Base-by-base conservation (phyloP, 2,329 filamentous ascomycete species). In the Metarhizium robertsii region DNA sequence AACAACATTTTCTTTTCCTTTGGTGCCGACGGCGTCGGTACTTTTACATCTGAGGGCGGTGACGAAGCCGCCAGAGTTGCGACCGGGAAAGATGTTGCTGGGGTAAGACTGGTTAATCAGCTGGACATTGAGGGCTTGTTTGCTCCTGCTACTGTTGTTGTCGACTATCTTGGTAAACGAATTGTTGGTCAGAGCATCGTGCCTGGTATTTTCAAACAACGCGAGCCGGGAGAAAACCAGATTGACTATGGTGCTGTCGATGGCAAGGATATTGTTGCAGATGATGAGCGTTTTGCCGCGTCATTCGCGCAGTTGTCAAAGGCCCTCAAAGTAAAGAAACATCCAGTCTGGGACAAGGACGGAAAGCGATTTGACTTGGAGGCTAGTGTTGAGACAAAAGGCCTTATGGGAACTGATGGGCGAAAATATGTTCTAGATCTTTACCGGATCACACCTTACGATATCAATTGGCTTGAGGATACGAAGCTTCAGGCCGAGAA, bases 1-100 rank as follows among this genome's bases (percentile, higher is more conserved):
- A 97, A 97, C 79, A 99, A 99, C 73, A 91, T 99, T 62, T 99
- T 99, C 77, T 99, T 96, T 77, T 97, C 94, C 0, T 97, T 96
- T 64, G 94, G 94, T 59, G 92, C 94, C 48, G 94, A 99, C 69
- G 95, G 94, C 53, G 94, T 97, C 49, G 92, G 94, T 47, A 99
- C 94, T 16, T 99, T 99, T 71, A 92, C 91, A 11, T 92, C 88
- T 3, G 94, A 99, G 73, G 94, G 94, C 61, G 94, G 94, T 20
- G 92, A 99, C 62, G 94, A 99, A 74, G 94, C 94, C 61, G 94
- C 94, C 14, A 85, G 92, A 57, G 90, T 97, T 56, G 94, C 95
- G 30, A 96, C 95, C 5, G 92, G 92, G 60, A 99, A 99, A 75
- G 94, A 99, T 66, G 92, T 97, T 50, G 83, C 90, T 60, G 94